Evolutionary conservation across 1,139 yeast species (phyloP).

Genomic region (Oligophagozyma castellii): DNA sequence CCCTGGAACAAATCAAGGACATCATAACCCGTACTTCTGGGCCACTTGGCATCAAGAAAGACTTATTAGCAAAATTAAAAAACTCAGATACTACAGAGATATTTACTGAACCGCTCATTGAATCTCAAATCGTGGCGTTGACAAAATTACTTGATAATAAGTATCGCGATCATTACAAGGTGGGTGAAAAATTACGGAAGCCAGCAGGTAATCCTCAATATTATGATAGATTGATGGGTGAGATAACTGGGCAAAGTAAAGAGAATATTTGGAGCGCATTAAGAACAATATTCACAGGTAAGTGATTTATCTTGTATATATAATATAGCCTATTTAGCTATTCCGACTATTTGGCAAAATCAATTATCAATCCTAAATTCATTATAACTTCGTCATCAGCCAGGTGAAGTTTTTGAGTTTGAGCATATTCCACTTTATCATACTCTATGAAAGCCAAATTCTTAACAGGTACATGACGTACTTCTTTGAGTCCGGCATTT

Average conservation of each 20-base stretch:
- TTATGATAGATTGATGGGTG: constrained; percentile 55
- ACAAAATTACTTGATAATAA: constrained; percentile 47
- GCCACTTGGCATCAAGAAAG: constrained; percentile 23
- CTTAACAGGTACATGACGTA: constrained; percentile 53
- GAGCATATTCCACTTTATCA: constrained; percentile 38
- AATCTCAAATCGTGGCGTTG: constrained; percentile 47
- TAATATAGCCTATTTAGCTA: neutral
- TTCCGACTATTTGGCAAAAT: neutral
- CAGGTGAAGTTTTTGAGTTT: constrained; percentile 9
- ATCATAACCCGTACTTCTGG: constrained; percentile 23
- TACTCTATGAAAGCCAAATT: constrained; percentile 76
- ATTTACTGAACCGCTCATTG: constrained; percentile 36
- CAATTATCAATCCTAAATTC: too few relatives aligned
- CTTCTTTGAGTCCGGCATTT: constrained; percentile 43
- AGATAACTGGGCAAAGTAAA: constrained; percentile 59
- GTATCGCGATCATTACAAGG: constrained; percentile 47
- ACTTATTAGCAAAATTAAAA: constrained; percentile 22
- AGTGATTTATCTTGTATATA: constrained; percentile 23
- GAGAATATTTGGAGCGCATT: constrained; percentile 53
- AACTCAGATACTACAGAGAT: constrained; percentile 27
- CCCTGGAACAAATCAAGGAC: constrained; percentile 24
- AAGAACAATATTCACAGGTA: constrained; percentile 59
- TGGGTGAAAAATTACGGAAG: constrained; percentile 49
- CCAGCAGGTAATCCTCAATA: constrained; percentile 81
- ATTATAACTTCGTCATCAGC: too few relatives aligned